Evolutionary conservation across 83 land plant genomes (phyloP).

Genomic region (Isoetes engelmannii): DNA sequence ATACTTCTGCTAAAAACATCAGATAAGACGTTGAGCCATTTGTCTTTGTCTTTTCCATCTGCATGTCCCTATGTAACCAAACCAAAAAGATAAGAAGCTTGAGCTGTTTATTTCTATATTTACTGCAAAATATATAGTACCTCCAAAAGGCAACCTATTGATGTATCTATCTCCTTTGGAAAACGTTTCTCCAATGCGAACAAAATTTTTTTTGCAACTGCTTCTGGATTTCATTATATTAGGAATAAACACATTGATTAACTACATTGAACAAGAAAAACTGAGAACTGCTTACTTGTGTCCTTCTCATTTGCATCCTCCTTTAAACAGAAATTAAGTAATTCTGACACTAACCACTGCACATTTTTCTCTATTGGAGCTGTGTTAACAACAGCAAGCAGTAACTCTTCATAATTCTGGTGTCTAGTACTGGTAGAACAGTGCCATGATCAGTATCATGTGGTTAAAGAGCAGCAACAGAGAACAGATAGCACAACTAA

Average conservation of each 20-base stretch:
- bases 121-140: conserved; percentile 1
- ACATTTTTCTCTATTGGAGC: background rate
- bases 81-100: conserved; percentile 5
- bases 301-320: conserved; percentile 3
- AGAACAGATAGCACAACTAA: background rate
- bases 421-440: background rate
- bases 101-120: too few relatives aligned
- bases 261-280: background rate
- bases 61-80: background rate
- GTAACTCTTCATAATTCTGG: background rate
- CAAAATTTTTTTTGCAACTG: conserved; percentile 39
- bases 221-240: conserved; percentile 18
- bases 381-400: background rate
- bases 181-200: conserved; percentile 34
- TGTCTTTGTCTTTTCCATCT: conserved; percentile 18
- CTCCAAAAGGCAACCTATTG: conserved; percentile 44
- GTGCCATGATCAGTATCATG: background rate
- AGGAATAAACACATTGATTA: background rate
- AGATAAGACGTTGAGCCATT: conserved; percentile 29
- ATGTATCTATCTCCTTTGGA: conserved; percentile 44
- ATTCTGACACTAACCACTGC: conserved; percentile 6
- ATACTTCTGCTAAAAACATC: conserved; percentile 40
- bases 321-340: background rate
- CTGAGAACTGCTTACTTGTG: background rate
- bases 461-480: background rate